Evolutionary conservation across 2,329 filamentous ascomycete genomes (phyloP).

Genomic region (Xylaria sp.): DNA sequence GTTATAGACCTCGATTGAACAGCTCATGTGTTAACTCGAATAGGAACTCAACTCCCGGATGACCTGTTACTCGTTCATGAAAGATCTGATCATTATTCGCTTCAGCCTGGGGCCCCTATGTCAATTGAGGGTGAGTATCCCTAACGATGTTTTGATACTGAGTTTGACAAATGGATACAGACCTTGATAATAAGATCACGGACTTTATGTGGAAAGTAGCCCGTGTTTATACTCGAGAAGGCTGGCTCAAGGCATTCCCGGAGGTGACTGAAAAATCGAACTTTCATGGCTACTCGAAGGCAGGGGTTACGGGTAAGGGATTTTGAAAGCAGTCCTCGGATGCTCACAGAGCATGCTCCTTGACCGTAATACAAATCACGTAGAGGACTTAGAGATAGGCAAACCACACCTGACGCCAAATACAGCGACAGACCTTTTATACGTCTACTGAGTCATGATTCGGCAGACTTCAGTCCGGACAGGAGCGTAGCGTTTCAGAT

Average conservation of each 20-base stretch:
- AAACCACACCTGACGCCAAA: too few species aligned
- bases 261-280: constrained; percentile 2
- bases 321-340: background rate
- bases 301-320: background rate
- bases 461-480: too few species aligned
- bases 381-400: too few species aligned
- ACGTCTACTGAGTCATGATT: too few species aligned
- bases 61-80: constrained; percentile 6
- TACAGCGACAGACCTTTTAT: too few species aligned
- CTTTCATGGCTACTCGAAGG: background rate
- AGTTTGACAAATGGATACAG: background rate
- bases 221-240: background rate
- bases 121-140: background rate
- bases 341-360: background rate
- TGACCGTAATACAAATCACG: too few species aligned
- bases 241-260: background rate
- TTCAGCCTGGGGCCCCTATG: background rate
- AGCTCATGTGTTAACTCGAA: background rate
- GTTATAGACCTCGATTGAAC: background rate
- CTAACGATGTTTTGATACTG: background rate
- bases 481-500: too few species aligned
- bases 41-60: background rate
- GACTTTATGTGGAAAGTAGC: background rate
- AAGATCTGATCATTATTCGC: constrained; percentile 6
- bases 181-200: background rate